Evolutionary conservation across 2,329 filamentous ascomycete species (phyloP), one percentile per base, ranked within the genome.

Genomic region (Dendrostoma leiphaemia): DNA sequence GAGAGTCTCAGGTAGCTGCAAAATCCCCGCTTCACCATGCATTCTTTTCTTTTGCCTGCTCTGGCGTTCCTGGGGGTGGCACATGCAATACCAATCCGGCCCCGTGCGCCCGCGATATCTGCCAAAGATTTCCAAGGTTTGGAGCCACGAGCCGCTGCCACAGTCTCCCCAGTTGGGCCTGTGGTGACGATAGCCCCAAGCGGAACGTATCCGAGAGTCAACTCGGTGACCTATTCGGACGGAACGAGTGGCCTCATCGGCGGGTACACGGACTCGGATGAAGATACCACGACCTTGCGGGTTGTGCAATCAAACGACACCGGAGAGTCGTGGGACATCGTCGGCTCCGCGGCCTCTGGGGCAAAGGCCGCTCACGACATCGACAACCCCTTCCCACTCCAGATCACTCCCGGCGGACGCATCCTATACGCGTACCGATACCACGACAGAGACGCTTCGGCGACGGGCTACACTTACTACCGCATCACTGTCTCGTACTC

Each of bases 401-500:
- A 38, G 3, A 38, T 38, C 9, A 19, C 21, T 10, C n/a, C 35
- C n/a, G 35, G 35, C 4, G 55, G 59, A 0, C 45, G 57, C 4
- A 55, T 63, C 38, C 35, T 63, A 1, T 56, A 48, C 13, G 57
- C 61, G 6, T 71, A 67, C 58, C 63, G 69, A 12, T 70, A 71
- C 60, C 69, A 72, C 59, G 67, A 70, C 46, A 61, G 62, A 48
- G 48, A 48, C 31, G 48, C 6, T 17, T 24, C 19, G 28, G 34
- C 58, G 26, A 24, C 60, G 43, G 41, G 54, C n/a, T 71, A 66
- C 55, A 66, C 64, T 0, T 64, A 63, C 46, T 67, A 70, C 65
- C 72, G 75, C 35, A 74, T 78, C 61, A 71, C 70, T 1, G 43
- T 78, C 7, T 73, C 66, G 35, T 69, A 69, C 55, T 74, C 70